Percentiles rank a stretch among this genome's conserved stretches.
These are phyloP conservation scores for Meyerozyma athensensis DNA, from an alignment of 1,139 yeast genomes.

Conservation along the genomic window DNA sequence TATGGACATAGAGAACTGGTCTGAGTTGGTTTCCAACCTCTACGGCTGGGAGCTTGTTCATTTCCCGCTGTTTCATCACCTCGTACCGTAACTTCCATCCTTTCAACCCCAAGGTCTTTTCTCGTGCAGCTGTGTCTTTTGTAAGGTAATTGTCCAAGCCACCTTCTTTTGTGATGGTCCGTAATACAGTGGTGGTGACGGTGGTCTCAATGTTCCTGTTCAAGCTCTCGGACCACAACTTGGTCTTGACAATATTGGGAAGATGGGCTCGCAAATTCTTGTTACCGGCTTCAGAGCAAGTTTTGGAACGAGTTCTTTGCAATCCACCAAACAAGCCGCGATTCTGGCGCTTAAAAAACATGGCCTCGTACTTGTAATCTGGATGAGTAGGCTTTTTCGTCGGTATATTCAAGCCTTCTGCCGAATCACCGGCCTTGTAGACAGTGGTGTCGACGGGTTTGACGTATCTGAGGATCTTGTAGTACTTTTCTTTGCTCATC, in stretches of 20 bases:
- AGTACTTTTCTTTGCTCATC: conserved; percentile 20
- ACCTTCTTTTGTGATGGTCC: conserved; percentile 87
- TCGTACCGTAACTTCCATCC: conserved; percentile 89
- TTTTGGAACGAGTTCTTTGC: conserved; percentile 72
- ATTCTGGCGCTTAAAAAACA: conserved; percentile 76
- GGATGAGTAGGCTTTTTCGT: conserved; percentile 52
- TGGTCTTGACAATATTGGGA: conserved; percentile 74
- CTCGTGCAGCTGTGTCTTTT: conserved; percentile 83
- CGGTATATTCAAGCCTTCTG: conserved; percentile 41
- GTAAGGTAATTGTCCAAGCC: conserved; percentile 85
- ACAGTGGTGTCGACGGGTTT: conserved; percentile 33
- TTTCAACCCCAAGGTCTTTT: conserved; percentile 84
- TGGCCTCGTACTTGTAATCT: conserved; percentile 74
- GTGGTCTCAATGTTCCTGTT: conserved; percentile 49
- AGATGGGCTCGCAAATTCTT: conserved; percentile 73
- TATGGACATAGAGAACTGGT: conserved; percentile 50
- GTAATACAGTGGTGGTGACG: conserved; percentile 77
- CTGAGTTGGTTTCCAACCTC: conserved; percentile 27
- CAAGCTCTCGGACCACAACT: conserved; percentile 81
- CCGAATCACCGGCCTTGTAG: conserved; percentile 33
- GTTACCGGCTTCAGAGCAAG: conserved; percentile 70
- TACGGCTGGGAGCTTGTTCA: conserved; percentile 21
- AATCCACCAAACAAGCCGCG: conserved; percentile 89
- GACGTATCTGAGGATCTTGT: conserved; percentile 37
- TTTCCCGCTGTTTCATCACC: conserved; percentile 42